phyloP scores from a whole-genome alignment of 1,284 basidiomycete genomes.

The Melampsora larici-populina region DNA sequence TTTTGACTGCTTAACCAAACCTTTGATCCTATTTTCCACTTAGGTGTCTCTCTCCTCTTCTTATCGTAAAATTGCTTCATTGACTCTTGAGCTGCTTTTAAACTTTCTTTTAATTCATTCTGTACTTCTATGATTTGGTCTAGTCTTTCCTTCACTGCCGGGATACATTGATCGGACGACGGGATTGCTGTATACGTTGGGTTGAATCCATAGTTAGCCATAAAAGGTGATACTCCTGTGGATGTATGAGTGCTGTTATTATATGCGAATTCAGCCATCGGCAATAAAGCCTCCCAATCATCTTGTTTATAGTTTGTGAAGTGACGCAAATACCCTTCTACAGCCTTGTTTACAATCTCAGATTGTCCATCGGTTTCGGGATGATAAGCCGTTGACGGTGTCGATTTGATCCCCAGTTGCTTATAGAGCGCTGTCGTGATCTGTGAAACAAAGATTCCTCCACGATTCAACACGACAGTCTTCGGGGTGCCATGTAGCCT shows the following conservation, averaged over 20 bases:
- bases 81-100: background rate
- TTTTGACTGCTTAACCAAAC: too few relatives aligned
- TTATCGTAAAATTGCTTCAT: background rate
- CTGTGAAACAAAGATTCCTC: too few relatives aligned
- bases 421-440: too few relatives aligned
- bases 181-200: background rate
- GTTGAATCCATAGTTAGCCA: background rate
- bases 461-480: too few relatives aligned
- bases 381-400: too few relatives aligned
- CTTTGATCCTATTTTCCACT: too few relatives aligned
- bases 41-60: too few relatives aligned
- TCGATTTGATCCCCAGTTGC: too few relatives aligned
- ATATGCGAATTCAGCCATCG: constrained; percentile 1
- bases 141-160: background rate
- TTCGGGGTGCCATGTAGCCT: too few relatives aligned
- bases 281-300: background rate
- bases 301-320: too few relatives aligned
- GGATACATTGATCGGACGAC: background rate
- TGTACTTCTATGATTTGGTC: background rate
- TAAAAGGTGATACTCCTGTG: background rate
- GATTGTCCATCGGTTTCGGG: too few relatives aligned
- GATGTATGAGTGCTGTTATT: background rate
- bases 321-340: too few relatives aligned
- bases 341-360: background rate
- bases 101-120: background rate